Percentiles rank a stretch among this genome's conserved stretches.
Conservation (phyloP, 2,329 filamentous ascomycete genomes). For the Alternaria metachromatica region DNA sequence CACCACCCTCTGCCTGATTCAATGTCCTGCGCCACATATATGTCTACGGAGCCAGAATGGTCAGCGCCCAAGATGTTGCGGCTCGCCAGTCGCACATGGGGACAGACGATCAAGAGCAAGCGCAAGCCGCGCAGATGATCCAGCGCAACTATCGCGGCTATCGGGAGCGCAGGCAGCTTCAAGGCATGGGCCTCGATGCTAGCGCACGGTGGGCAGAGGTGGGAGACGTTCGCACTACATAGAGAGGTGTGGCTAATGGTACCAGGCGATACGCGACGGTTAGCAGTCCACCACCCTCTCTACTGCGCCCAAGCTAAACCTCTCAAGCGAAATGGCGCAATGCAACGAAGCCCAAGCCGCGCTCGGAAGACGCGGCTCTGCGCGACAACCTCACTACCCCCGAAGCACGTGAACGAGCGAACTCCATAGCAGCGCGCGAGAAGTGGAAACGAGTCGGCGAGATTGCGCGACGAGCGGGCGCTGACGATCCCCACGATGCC, state of each 20-base stretch:
- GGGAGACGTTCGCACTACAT: conserved; percentile 37
- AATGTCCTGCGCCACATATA: conserved; percentile 12
- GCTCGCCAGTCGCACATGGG: conserved; percentile 1
- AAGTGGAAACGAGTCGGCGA: conserved; percentile 79
- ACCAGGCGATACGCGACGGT: conserved; percentile 60
- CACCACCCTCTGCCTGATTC: not conserved
- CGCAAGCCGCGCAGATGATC: conserved; percentile 44
- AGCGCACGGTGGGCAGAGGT: conserved; percentile 75
- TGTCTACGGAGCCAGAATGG: conserved; percentile 14
- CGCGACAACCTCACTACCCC: conserved; percentile 25
- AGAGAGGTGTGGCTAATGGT: conserved; percentile 6
- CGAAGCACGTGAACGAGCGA: conserved; percentile 35
- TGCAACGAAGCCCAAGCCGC: conserved; percentile 55
- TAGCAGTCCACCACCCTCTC: conserved; percentile 24
- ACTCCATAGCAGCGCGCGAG: conserved; percentile 59
- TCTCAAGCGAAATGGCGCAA: conserved; percentile 60
- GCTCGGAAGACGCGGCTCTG: conserved; percentile 40
- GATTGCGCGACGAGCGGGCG: conserved; percentile 74
- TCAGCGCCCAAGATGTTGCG: conserved; percentile 15
- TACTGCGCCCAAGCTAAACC: conserved; percentile 35
- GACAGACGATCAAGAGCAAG: conserved; percentile 34
- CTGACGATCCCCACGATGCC: conserved; percentile 64
- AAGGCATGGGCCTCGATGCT: conserved; percentile 72
- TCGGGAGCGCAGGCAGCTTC: conserved; percentile 71
- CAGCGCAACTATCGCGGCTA: conserved; percentile 78